Conservation (phyloP, 306 rosid genomes). For the Quercus dentata region DNA sequence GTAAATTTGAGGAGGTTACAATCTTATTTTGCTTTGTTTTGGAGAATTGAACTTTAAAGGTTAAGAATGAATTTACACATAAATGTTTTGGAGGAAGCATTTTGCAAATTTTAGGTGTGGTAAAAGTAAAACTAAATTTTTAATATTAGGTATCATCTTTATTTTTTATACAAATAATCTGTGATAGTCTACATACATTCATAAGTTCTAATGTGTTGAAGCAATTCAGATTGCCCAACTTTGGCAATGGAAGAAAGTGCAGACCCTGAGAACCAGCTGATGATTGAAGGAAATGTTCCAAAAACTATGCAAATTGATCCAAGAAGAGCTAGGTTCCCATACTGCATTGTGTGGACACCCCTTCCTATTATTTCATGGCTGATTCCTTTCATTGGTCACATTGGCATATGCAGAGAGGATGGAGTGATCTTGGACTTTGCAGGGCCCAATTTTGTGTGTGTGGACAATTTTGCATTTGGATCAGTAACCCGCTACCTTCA, state of each 20-base stretch:
- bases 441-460: slow-evolving; percentile 88
- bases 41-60: not conserved
- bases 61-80: not conserved
- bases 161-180: not conserved
- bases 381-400: slow-evolving; percentile 89
- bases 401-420: slow-evolving; percentile 95
- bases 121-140: not conserved
- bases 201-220: slow-evolving; percentile 9
- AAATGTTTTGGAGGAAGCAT: not conserved
- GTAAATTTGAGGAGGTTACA: not conserved
- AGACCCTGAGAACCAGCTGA: slow-evolving; percentile 45
- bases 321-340: slow-evolving; percentile 70
- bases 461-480: slow-evolving; percentile 86
- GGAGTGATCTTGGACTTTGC: slow-evolving; percentile 97
- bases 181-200: not conserved
- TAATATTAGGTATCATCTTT: not conserved
- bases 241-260: slow-evolving; percentile 56
- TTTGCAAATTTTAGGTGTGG: not conserved
- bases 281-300: slow-evolving; percentile 41
- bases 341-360: slow-evolving; percentile 96
- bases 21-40: not conserved
- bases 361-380: slow-evolving; percentile 94
- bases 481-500: slow-evolving; percentile 74
- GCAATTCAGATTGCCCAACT: slow-evolving; percentile 16
- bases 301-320: slow-evolving; percentile 70